phyloP scores from a whole-genome alignment of 129 eudicot genomes.

The sunflower (Helianthus annuus) region DNA sequence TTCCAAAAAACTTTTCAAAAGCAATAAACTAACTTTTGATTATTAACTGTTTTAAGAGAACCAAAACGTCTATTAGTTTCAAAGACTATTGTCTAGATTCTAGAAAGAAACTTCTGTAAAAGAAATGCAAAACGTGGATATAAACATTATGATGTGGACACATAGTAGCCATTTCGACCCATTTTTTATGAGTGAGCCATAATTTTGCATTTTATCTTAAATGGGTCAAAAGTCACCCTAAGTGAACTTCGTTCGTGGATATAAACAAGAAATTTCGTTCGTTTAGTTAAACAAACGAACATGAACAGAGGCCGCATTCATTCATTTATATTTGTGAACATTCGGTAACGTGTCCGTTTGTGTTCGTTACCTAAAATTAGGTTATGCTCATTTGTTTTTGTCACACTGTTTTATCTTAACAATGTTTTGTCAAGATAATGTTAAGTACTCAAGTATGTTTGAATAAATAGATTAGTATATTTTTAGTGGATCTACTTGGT shows the following conservation, averaged over 20 bases:
- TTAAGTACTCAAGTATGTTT: no score
- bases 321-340: no score
- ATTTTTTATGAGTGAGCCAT: neutral
- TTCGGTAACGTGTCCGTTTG: no score
- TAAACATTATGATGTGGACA: neutral
- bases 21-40: slow-evolving; percentile 15
- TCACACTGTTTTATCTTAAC: no score
- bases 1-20: slow-evolving; percentile 4
- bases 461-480: no score
- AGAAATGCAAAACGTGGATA: slow-evolving; percentile 11
- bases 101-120: neutral
- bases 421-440: no score
- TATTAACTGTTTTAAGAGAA: slow-evolving; percentile 9
- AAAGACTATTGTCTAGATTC: neutral
- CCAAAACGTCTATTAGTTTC: slow-evolving; percentile 15
- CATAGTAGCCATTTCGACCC: neutral
- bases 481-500: no score
- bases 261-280: no score
- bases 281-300: no score
- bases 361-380: no score
- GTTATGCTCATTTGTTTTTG: no score
- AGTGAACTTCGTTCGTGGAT: neutral
- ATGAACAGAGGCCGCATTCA: no score
- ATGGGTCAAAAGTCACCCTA: neutral
- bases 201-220: slow-evolving; percentile 1